A percentile compares a stretch with the other conserved stretches of the same genome.
These are phyloP conservation scores for Astrothelium subdiscretum DNA, from an alignment of 495 filamentous ascomycete genomes.

Conservation along the genomic window DNA sequence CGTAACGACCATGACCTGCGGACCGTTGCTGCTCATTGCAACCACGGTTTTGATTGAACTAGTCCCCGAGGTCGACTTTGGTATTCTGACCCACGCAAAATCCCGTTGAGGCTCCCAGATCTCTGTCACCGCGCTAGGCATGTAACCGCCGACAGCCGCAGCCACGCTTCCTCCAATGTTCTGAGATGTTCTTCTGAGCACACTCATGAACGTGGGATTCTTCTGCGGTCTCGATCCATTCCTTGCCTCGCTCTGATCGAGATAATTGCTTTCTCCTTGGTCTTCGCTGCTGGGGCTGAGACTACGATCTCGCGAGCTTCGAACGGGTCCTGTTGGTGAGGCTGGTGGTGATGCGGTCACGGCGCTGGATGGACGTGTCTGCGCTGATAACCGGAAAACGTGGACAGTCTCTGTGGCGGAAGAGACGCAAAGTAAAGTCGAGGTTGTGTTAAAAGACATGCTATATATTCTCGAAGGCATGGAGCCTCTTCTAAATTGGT, in stretches of 20 bases:
- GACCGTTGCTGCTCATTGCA: conserved; percentile 83
- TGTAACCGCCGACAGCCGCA: conserved; percentile 77
- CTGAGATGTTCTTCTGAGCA: conserved; percentile 93
- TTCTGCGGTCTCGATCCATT: conserved; percentile 5
- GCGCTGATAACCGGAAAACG: conserved; percentile 61
- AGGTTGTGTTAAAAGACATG: conserved; percentile 98
- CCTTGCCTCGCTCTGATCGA: conserved; percentile 13
- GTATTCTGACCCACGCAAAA: conserved; percentile 91
- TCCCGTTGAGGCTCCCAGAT: conserved; percentile 96
- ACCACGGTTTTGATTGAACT: conserved; percentile 68
- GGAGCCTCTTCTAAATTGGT: conserved; percentile 87
- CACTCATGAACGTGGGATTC: conserved; percentile 59
- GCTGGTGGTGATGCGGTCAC: conserved; percentile 8
- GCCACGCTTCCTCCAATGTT: conserved; percentile 85
- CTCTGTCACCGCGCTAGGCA: conserved; percentile 83
- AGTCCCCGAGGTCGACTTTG: conserved; percentile 42
- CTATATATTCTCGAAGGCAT: conserved; percentile 91
- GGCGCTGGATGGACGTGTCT: neutral
- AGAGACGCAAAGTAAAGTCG: conserved; percentile 86
- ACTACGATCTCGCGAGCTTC: conserved; percentile 14
- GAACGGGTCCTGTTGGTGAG: conserved; percentile 5
- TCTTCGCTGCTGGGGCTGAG: conserved; percentile 15
- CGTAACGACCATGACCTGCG: conserved; percentile 96
- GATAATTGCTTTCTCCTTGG: conserved; percentile 3
- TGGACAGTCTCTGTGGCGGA: conserved; percentile 97